Percentiles rank a stretch among this genome's conserved stretches.
Conservation (phyloP, 805 yeast genomes). For the Saccharomycopsis vini region DNA sequence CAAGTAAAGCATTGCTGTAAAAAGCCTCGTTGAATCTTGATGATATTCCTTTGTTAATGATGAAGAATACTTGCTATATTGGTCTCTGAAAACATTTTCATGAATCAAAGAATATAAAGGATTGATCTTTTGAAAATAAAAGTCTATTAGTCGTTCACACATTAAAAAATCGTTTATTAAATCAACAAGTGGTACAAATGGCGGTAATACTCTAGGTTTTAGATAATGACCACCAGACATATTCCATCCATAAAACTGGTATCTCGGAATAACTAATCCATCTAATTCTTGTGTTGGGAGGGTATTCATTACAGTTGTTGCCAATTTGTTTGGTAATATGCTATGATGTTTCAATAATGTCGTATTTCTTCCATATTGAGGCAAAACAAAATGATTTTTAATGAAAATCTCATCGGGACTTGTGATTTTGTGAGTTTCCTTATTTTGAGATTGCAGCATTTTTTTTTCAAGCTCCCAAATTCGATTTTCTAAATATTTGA, state of each 20-base stretch:
- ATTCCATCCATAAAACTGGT: conserved; percentile 53
- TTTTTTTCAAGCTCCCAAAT: neutral
- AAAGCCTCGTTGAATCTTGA: too few relatives aligned
- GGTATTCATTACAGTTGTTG: too few relatives aligned
- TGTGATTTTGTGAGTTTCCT: too few relatives aligned
- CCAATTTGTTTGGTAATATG: too few relatives aligned
- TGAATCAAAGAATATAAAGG: conserved; percentile 45
- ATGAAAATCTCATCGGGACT: too few relatives aligned
- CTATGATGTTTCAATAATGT: too few relatives aligned
- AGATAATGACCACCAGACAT: conserved; percentile 48
- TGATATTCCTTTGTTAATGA: too few relatives aligned
- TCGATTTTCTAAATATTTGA: conserved; percentile 10
- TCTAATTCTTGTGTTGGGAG: conserved; percentile 1
- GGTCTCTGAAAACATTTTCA: conserved; percentile 44
- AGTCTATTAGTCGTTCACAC: conserved; percentile 25
- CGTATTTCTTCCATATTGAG: too few relatives aligned
- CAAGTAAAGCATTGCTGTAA: conserved; percentile 41
- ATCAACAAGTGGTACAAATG: neutral
- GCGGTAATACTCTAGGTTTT: neutral
- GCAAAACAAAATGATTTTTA: too few relatives aligned
- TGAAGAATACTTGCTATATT: conserved; percentile 26
- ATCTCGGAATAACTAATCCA: conserved; percentile 7
- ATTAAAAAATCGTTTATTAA: conserved; percentile 24
- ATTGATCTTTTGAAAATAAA: conserved; percentile 41
- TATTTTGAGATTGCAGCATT: neutral